These are phyloP conservation scores for Umbelopsis vinacea DNA, from an alignment of 192 early-diverging fungal genomes.

Conservation along the genomic window DNA sequence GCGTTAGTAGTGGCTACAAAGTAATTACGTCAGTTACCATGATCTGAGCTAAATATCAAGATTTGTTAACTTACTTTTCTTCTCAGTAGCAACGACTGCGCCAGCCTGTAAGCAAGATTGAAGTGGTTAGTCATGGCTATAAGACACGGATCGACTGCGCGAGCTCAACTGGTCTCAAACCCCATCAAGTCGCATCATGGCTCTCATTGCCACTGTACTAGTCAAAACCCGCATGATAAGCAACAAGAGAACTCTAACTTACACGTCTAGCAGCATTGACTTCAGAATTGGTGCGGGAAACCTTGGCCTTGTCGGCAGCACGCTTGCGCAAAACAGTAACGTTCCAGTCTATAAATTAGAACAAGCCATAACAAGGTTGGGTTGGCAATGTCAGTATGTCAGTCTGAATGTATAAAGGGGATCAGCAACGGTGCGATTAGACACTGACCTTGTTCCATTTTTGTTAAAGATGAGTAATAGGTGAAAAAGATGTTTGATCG, in stretches of 20 bases:
- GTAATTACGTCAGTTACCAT: neutral
- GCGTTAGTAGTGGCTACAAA: conserved; percentile 53
- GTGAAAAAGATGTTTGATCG: neutral
- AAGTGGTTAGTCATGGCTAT: neutral
- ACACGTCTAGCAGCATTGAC: conserved; percentile 77
- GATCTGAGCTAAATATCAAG: neutral
- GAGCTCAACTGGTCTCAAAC: neutral
- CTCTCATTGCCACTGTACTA: neutral
- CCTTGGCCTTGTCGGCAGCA: conserved; percentile 56
- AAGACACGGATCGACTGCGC: neutral
- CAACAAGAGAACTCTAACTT: conserved; percentile 1
- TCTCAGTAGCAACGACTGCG: conserved; percentile 71
- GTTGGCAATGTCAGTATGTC: neutral
- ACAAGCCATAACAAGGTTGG: neutral
- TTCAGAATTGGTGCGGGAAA: conserved; percentile 62
- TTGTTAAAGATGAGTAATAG: neutral
- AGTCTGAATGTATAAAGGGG: neutral
- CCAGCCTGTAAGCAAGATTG: conserved; percentile 42
- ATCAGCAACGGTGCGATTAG: neutral
- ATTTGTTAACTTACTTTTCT: conserved; percentile 59
- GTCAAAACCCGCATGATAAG: neutral
- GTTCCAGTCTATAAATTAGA: conserved; percentile 64
- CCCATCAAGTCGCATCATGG: neutral
- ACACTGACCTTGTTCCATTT: conserved; percentile 18
- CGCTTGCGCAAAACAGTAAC: conserved; percentile 83